Conservation (phyloP, 345 rosid genomes). For the Brassica incana region DNA sequence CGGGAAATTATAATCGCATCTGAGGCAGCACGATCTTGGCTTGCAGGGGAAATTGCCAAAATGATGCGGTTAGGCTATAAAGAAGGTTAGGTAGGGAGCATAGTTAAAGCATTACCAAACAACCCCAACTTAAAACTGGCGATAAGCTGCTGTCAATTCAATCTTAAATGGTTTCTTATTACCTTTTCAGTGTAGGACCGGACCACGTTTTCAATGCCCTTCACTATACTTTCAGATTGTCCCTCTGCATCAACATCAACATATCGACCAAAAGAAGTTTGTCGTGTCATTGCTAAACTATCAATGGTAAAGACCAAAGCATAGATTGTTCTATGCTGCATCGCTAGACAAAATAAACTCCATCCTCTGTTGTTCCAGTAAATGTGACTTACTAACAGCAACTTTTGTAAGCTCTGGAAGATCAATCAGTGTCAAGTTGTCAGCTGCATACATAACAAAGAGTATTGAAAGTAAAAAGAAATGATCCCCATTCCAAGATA, state of each 20-base stretch:
- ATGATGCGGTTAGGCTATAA: too few relatives aligned
- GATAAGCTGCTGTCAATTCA: background rate
- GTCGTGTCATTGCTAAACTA: background rate
- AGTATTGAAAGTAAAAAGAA: background rate
- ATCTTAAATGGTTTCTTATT: constrained; percentile 19
- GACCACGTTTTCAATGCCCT: constrained; percentile 96
- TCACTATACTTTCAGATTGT: constrained; percentile 90
- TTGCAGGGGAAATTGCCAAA: too few relatives aligned
- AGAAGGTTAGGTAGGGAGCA: background rate
- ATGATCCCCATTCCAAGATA: too few relatives aligned
- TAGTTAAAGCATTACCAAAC: background rate
- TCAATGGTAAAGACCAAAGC: constrained; percentile 1
- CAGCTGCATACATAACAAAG: constrained; percentile 61
- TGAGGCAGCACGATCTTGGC: too few relatives aligned
- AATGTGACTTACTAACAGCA: constrained; percentile 75
- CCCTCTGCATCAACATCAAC: constrained; percentile 60
- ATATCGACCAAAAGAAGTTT: constrained; percentile 15
- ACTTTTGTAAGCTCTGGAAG: constrained; percentile 99
- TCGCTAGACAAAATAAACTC: constrained; percentile 4
- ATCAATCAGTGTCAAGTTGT: constrained; percentile 91
- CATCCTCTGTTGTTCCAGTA: constrained; percentile 10
- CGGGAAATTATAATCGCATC: too few relatives aligned
- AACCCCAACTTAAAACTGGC: constrained; percentile 4
- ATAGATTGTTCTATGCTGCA: background rate
- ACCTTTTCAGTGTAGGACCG: constrained; percentile 97